A percentile compares a stretch with the other conserved stretches of the same genome.
These are phyloP conservation scores for Poa annua DNA, from an alignment of 176 grass and related monocot species.

Conservation along the genomic window DNA sequence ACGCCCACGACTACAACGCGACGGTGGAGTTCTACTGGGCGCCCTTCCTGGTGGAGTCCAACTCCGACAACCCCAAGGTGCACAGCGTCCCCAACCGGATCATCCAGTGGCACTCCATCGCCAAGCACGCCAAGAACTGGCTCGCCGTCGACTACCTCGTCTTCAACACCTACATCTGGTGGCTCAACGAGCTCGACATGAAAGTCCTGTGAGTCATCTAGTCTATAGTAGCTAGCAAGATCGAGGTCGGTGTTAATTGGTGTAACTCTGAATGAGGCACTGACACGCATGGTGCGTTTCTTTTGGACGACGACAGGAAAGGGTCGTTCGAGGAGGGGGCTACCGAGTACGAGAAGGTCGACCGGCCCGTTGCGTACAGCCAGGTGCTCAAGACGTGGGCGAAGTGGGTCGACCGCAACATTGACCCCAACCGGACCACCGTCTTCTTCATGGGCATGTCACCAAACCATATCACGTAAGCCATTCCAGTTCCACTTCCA, in stretches of 20 bases:
- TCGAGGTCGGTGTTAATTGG: neutral
- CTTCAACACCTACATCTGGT: conserved; percentile 99
- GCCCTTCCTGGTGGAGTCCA: conserved; percentile 96
- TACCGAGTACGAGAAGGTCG: conserved; percentile 77
- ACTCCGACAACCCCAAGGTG: conserved; percentile 91
- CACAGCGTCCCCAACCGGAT: conserved; percentile 88
- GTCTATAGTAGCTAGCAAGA: too few species aligned
- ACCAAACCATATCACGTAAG: conserved; percentile 79
- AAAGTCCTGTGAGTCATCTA: conserved; percentile 76
- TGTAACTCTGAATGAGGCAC: neutral
- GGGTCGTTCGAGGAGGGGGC: conserved; percentile 75
- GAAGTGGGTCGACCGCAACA: conserved; percentile 84
- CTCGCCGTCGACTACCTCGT: conserved; percentile 84
- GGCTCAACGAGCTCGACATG: conserved; percentile 85
- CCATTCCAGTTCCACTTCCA: neutral
- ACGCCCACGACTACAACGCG: conserved; percentile 82
- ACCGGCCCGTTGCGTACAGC: conserved; percentile 75
- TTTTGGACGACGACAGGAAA: conserved; percentile 34
- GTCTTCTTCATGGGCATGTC: conserved; percentile 99
- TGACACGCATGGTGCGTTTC: neutral
- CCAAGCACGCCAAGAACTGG: conserved; percentile 82
- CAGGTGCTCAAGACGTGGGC: conserved; percentile 93
- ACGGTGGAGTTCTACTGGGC: conserved; percentile 99
- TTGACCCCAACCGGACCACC: conserved; percentile 73
- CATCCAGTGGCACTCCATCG: conserved; percentile 85